A percentile compares a stretch with the other conserved stretches of the same genome.
Evolutionary conservation across 208 protist species (phyloP).

Genomic region (Endotrypanum monterogeii): DNA sequence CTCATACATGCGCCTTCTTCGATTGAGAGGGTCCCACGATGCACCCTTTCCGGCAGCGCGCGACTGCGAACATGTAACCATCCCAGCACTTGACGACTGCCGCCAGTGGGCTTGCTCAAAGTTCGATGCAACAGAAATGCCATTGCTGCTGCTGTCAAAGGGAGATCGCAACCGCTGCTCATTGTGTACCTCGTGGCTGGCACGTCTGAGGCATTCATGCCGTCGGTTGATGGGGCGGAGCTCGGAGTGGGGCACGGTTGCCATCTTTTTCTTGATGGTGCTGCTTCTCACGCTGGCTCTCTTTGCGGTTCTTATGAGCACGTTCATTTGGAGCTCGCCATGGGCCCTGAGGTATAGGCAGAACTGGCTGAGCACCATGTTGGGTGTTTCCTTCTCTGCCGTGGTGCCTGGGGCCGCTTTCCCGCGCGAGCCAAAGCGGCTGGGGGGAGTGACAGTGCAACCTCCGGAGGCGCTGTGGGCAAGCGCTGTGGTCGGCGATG

Average conservation of each 20-base stretch:
- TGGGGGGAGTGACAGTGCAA: constrained; percentile 7
- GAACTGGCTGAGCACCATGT: constrained; percentile 6
- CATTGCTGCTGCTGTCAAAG: background rate
- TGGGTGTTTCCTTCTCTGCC: background rate
- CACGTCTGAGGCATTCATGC: constrained; percentile 2
- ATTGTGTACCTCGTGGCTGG: background rate
- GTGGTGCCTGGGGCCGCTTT: constrained; percentile 11
- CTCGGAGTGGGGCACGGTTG: background rate
- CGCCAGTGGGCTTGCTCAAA: background rate
- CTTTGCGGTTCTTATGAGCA: background rate
- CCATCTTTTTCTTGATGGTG: constrained; percentile 6
- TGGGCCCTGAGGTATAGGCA: constrained; percentile 14
- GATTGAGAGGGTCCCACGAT: constrained; percentile 5
- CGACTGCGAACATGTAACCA: constrained; percentile 2
- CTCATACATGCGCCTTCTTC: constrained; percentile 11
- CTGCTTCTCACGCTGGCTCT: constrained; percentile 12
- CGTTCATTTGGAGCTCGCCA: constrained; percentile 18
- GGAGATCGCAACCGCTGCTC: background rate
- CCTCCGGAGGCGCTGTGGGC: background rate
- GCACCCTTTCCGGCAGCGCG: background rate
- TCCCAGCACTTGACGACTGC: background rate
- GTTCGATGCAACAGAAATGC: background rate
- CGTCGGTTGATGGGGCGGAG: constrained; percentile 13
- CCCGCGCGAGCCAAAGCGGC: constrained; percentile 21
- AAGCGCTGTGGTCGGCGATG: background rate